A percentile compares a stretch with the other conserved stretches of the same genome.
phyloP scores from a whole-genome alignment of 768 basidiomycete genomes.

The Leucocoprinus leucothites region DNA sequence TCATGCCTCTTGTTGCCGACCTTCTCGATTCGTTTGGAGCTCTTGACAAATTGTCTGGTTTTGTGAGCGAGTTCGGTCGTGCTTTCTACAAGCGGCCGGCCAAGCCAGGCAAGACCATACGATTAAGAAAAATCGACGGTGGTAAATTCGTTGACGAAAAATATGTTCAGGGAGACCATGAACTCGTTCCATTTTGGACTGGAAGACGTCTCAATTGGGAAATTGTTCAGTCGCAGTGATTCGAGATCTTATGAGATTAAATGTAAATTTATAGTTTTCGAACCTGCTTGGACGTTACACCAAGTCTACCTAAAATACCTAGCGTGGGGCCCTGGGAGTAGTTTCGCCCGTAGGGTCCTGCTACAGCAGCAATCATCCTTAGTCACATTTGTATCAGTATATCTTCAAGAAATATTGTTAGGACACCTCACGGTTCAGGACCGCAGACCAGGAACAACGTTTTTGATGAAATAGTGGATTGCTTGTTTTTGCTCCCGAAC shows the following conservation, averaged over 20 bases:
- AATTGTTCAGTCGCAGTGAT: conserved; percentile 26
- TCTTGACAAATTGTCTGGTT: conserved; percentile 75
- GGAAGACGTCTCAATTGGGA: conserved; percentile 81
- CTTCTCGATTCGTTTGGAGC: conserved; percentile 86
- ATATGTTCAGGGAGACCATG: conserved; percentile 47
- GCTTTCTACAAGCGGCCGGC: conserved; percentile 62
- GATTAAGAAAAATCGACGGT: conserved; percentile 37
- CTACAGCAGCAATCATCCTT: conserved; percentile 75
- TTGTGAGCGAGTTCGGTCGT: conserved; percentile 77
- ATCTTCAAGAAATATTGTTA: background rate
- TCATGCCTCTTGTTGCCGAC: conserved; percentile 88
- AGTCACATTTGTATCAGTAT: conserved; percentile 5
- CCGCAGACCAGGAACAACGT: conserved; percentile 78
- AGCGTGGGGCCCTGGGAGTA: conserved; percentile 71
- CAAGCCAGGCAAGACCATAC: conserved; percentile 31
- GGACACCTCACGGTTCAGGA: conserved; percentile 66
- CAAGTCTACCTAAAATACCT: conserved; percentile 63
- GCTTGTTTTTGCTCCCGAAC: conserved; percentile 20
- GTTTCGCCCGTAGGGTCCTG: conserved; percentile 75
- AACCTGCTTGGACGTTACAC: conserved; percentile 60
- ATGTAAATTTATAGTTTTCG: conserved; percentile 52
- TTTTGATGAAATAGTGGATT: conserved; percentile 26
- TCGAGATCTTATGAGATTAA: background rate
- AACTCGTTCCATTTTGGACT: conserved; percentile 83
- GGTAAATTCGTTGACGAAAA: conserved; percentile 40